These are phyloP conservation scores for Malus hybrid DNA, from an alignment of 331 rosid species.

Conservation along the genomic window DNA sequence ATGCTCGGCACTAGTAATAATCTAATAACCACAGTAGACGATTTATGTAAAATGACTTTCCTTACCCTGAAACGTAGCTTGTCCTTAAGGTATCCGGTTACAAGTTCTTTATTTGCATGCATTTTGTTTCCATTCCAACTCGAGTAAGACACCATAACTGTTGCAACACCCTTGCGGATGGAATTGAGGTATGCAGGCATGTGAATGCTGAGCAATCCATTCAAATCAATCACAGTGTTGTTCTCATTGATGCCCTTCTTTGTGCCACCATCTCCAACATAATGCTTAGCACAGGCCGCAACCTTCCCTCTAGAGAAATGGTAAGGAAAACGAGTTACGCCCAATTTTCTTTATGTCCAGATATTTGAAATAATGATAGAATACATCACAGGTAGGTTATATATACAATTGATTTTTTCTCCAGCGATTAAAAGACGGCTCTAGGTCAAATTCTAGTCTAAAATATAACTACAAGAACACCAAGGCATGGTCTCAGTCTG, in stretches of 20 bases:
- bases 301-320: slow-evolving; percentile 35
- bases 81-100: slow-evolving; percentile 56
- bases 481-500: not conserved
- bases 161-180: slow-evolving; percentile 58
- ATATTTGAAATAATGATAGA: not conserved
- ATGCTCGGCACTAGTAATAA: not conserved
- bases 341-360: not conserved
- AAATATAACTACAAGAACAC: not conserved
- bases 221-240: slow-evolving; percentile 33
- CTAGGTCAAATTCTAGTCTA: not conserved
- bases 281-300: slow-evolving; percentile 86
- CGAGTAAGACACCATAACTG: slow-evolving; percentile 62
- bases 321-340: not conserved
- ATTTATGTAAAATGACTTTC: not conserved
- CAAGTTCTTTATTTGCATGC: slow-evolving; percentile 56
- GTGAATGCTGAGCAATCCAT: slow-evolving; percentile 52
- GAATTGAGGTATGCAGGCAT: slow-evolving; percentile 63
- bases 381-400: not conserved
- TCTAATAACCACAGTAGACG: not conserved
- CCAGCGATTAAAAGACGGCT: not conserved
- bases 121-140: slow-evolving; percentile 72
- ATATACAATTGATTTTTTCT: not conserved
- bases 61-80: slow-evolving; percentile 53
- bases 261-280: slow-evolving; percentile 73
- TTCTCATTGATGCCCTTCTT: slow-evolving; percentile 60